Evolutionary conservation across 2,329 filamentous ascomycete species (phyloP).

Genomic region (Stachybotrys chartarum): DNA sequence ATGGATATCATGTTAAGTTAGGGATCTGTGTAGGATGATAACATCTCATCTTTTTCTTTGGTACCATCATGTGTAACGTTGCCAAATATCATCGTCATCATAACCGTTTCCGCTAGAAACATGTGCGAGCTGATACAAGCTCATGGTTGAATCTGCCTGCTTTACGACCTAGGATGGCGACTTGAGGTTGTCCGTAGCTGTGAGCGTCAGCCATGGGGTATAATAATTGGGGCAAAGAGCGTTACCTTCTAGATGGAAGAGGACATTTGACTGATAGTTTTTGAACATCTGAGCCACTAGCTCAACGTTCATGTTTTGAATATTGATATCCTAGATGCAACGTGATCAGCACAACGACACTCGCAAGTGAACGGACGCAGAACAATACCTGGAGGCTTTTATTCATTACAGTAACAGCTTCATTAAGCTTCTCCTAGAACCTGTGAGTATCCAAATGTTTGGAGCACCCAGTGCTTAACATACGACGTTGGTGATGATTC

Average conservation of each 20-base stretch:
- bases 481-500: constrained; percentile 97
- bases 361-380: not conserved
- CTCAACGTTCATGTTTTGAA: constrained; percentile 98
- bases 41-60: no score
- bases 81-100: no score
- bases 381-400: constrained; percentile 69
- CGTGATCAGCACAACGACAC: not conserved
- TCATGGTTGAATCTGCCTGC: not conserved
- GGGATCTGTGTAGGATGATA: no score
- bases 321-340: constrained; percentile 75
- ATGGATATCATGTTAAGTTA: no score
- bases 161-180: constrained; percentile 43
- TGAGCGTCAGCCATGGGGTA: not conserved
- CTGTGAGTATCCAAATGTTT: not conserved
- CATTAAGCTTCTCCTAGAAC: constrained; percentile 87
- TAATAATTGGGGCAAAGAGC: not conserved
- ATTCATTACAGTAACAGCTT: constrained; percentile 87
- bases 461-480: constrained; percentile 25
- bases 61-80: no score
- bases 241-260: constrained; percentile 93
- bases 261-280: constrained; percentile 96
- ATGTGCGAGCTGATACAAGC: no score
- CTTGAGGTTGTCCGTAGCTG: constrained; percentile 78
- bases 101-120: no score
- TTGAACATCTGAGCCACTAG: constrained; percentile 99